Percentiles rank a stretch among this genome's conserved stretches.
Conservation (phyloP, 106 monocot genomes). For the Chionographis japonica region DNA sequence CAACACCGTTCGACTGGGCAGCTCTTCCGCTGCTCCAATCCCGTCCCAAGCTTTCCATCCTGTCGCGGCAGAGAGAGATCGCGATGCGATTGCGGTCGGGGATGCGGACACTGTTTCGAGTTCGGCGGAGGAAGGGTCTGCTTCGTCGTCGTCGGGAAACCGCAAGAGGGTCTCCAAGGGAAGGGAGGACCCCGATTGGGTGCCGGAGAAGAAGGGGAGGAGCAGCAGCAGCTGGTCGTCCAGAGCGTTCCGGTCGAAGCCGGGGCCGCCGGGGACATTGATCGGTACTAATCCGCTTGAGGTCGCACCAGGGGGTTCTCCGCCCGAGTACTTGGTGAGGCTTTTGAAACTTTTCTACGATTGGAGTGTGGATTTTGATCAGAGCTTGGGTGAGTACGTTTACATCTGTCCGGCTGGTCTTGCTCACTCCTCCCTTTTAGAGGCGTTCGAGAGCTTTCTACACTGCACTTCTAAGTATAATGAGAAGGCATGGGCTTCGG, state of each 20-base stretch:
- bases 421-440: conserved; percentile 31
- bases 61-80: background rate
- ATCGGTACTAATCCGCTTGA: conserved; percentile 5
- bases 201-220: conserved; percentile 25
- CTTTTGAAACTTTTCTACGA: conserved; percentile 39
- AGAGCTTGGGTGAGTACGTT: conserved; percentile 14
- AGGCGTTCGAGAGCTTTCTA: conserved; percentile 55
- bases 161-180: conserved; percentile 11
- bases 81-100: background rate
- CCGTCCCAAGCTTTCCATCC: conserved; percentile 6
- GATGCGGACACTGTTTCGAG: conserved; percentile 1
- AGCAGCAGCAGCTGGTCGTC: conserved; percentile 6
- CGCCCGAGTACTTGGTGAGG: conserved; percentile 36
- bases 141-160: background rate
- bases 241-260: conserved; percentile 6
- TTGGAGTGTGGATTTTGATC: conserved; percentile 38
- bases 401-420: conserved; percentile 47
- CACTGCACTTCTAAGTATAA: conserved; percentile 39
- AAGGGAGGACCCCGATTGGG: conserved; percentile 45
- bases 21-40: conserved; percentile 1
- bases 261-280: background rate
- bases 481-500: conserved; percentile 4
- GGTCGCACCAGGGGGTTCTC: background rate
- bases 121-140: conserved; percentile 14
- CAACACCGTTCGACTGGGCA: conserved; percentile 25